Evolutionary conservation across 805 yeast genomes (phyloP).

Genomic region (Suhomyces prunicola): DNA sequence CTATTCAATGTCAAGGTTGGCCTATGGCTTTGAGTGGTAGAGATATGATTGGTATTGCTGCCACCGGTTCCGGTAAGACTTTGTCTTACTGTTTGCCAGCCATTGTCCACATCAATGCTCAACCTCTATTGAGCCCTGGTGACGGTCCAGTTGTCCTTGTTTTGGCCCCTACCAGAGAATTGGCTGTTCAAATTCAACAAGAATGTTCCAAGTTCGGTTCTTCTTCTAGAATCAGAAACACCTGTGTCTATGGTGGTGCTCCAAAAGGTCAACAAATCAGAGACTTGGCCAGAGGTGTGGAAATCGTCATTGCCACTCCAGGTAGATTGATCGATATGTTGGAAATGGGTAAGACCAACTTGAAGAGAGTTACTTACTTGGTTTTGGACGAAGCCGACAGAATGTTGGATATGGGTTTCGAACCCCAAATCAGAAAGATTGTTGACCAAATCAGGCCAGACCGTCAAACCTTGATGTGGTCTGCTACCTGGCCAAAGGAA

Average conservation of each 20-base stretch:
- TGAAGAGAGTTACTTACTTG: slow-evolving; percentile 93
- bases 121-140: slow-evolving; percentile 87
- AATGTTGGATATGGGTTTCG: slow-evolving; percentile 99
- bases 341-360: slow-evolving; percentile 90
- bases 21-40: slow-evolving; percentile 99
- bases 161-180: slow-evolving; percentile 97
- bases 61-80: slow-evolving; percentile 99
- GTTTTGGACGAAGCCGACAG: slow-evolving; percentile 99
- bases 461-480: slow-evolving; percentile 99
- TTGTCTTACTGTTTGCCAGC: slow-evolving; percentile 95
- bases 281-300: slow-evolving; percentile 92
- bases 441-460: slow-evolving; percentile 98
- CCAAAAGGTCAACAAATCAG: slow-evolving; percentile 97
- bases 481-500: slow-evolving; percentile 99
- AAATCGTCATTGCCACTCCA: slow-evolving; percentile 96
- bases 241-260: slow-evolving; percentile 99
- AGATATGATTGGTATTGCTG: slow-evolving; percentile 98
- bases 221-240: slow-evolving; percentile 90
- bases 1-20: slow-evolving; percentile 99
- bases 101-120: slow-evolving; percentile 97
- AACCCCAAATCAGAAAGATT: slow-evolving; percentile 98
- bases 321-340: slow-evolving; percentile 98
- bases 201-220: slow-evolving; percentile 95
- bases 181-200: slow-evolving; percentile 94
- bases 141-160: slow-evolving; percentile 97